Evolutionary conservation across 345 rosid species (phyloP), one percentile per base, ranked within the genome.

Genomic region (Eucalyptus globulus): DNA sequence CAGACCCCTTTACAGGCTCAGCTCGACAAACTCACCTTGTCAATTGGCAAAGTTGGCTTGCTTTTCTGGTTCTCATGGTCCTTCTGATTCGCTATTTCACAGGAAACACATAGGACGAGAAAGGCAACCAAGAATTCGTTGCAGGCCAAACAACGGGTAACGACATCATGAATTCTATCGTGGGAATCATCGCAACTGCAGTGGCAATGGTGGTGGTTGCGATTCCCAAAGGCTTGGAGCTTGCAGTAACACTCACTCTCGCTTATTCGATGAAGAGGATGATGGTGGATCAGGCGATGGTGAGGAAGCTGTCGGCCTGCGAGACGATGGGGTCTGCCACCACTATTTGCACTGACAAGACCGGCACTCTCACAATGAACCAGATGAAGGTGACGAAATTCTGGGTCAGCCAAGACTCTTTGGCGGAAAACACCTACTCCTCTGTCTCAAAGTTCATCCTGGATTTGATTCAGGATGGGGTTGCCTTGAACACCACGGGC

Each of bases 241-340:
- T n/a, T n/a, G n/a, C n/a, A n/a, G n/a, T n/a, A n/a, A n/a, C n/a
- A n/a, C n/a, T n/a, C n/a, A n/a, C n/a, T 13, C 93, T 97, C 4
- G 98, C 97, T 4, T 97, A 95, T 89, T 95, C 95, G 1, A 94
- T 97, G 95, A 92, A 96, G 93, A 92, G 94, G 45, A 96, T 95
- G 98, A 96, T 95, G 96, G 90, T 86, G 19, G 97, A 95, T 91
- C 92, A 95, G 88, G 97, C 96, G 26, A 95, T 95, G 97, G 98
- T 95, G 49, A 91, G 97, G 51, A 95, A 95, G 93, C 94, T 94
- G 19, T 90, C 97, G 0, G 96, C 99, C 10, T 96, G 97, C 29
- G 95, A 95, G 89, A 50, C 53, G 53, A 50, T 14, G 3, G 1
- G 0, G 14, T 50, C 15, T 7, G 53, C 0, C 19, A 50, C 53